phyloP scores from a whole-genome alignment of 352 stramenopile species.

The Lagenidium giganteum region DNA sequence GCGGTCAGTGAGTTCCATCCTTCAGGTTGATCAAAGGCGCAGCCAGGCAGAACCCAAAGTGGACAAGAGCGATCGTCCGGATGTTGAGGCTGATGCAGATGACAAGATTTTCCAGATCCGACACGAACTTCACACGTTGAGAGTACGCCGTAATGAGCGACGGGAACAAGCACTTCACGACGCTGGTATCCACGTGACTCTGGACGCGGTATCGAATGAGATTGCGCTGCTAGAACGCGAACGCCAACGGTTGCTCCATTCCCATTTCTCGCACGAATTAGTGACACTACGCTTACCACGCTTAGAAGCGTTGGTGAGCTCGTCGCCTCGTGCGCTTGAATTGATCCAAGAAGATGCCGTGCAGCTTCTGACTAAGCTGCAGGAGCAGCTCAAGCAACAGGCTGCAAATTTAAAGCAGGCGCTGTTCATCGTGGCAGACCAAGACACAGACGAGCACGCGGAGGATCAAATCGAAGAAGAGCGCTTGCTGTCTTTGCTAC shows the following conservation, averaged over 20 bases:
- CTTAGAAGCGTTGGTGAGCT: neutral
- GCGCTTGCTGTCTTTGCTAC: conserved; percentile 5
- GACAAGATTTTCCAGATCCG: conserved; percentile 26
- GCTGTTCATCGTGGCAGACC: conserved; percentile 18
- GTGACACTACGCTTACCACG: conserved; percentile 14
- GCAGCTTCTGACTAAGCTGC: conserved; percentile 19
- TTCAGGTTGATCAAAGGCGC: no score
- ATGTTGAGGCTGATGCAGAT: neutral
- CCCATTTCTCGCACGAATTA: conserved; percentile 29
- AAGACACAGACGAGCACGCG: conserved; percentile 1
- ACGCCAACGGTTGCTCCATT: conserved; percentile 19
- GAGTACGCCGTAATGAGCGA: conserved; percentile 10
- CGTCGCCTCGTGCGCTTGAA: conserved; percentile 14
- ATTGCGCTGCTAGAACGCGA: conserved; percentile 27
- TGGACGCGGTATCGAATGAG: conserved; percentile 18
- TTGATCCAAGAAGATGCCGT: conserved; percentile 37
- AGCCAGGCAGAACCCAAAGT: no score
- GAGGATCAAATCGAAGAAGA: conserved; percentile 6
- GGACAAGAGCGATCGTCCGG: no score
- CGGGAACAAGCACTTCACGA: conserved; percentile 10
- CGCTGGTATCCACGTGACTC: conserved; percentile 15
- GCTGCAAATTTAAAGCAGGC: conserved; percentile 29
- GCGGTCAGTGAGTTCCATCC: no score
- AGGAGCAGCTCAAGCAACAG: conserved; percentile 16
- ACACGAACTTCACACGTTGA: conserved; percentile 22